Conservation (phyloP, 768 basidiomycete species). For the Lentinula sp. region DNA sequence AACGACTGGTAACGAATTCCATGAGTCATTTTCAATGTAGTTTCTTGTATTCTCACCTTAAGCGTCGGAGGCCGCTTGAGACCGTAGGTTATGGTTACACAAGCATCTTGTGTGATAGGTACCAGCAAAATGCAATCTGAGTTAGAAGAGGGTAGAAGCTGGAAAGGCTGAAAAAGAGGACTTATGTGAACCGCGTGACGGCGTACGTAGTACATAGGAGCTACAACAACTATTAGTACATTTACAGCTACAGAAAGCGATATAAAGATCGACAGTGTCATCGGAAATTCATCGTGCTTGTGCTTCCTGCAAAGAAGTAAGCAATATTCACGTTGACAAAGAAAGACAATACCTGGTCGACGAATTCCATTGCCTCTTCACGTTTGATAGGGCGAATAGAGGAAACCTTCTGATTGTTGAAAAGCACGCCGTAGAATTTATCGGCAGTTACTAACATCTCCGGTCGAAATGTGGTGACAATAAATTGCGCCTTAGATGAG, state of each 20-base stretch:
- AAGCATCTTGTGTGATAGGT: no score
- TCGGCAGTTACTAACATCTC: slow-evolving; percentile 96
- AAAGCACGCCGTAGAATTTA: slow-evolving; percentile 95
- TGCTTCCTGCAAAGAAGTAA: slow-evolving; percentile 12
- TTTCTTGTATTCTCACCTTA: not conserved
- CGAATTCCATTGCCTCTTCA: slow-evolving; percentile 91
- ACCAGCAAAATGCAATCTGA: no score
- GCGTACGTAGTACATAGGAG: not conserved
- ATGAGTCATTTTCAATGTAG: not conserved
- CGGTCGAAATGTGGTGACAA: slow-evolving; percentile 96
- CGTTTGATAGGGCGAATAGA: slow-evolving; percentile 82
- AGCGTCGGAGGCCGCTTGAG: not conserved
- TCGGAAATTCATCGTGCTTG: slow-evolving; percentile 12
- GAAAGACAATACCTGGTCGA: slow-evolving; percentile 63
- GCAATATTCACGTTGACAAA: not conserved
- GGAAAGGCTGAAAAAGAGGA: not conserved
- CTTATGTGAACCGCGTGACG: not conserved
- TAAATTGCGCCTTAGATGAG: slow-evolving; percentile 85
- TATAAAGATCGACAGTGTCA: not conserved
- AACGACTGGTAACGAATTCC: not conserved
- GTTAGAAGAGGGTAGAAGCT: not conserved
- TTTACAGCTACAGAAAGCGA: not conserved
- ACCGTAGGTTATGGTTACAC: no score
- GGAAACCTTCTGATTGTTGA: slow-evolving; percentile 93
- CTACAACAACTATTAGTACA: not conserved